Conservation (phyloP, 768 basidiomycete species). For the Rhizopogon rudus region DNA sequence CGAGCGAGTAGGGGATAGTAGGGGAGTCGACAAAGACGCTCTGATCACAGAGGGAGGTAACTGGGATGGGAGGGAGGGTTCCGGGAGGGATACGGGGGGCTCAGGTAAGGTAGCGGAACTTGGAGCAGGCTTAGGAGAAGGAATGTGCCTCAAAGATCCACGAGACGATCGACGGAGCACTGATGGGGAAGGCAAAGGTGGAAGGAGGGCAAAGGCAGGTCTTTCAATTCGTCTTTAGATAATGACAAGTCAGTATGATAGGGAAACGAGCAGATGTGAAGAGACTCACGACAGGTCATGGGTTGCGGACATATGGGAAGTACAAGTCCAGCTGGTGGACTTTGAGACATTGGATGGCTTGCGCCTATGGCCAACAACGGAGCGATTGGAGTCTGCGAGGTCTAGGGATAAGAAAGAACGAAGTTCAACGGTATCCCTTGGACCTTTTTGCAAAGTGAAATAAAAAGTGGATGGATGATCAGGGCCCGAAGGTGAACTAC, state of each 20-base stretch:
- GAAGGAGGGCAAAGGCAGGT: slow-evolving; percentile 12
- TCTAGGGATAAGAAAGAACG: slow-evolving; percentile 69
- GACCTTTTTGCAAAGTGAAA: slow-evolving; percentile 38
- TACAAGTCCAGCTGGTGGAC: slow-evolving; percentile 26
- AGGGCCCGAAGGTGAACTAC: background rate
- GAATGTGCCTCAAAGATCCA: slow-evolving; percentile 43
- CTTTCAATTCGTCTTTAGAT: slow-evolving; percentile 18
- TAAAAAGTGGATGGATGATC: slow-evolving; percentile 39
- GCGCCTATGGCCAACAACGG: slow-evolving; percentile 33
- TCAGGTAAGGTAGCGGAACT: slow-evolving; percentile 43
- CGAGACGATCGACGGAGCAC: slow-evolving; percentile 29
- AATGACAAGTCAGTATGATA: background rate
- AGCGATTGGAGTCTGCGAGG: slow-evolving; percentile 48
- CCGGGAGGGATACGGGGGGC: slow-evolving; percentile 7
- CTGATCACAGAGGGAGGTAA: slow-evolving; percentile 5
- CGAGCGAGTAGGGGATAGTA: slow-evolving; percentile 9
- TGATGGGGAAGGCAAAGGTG: slow-evolving; percentile 4
- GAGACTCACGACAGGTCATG: slow-evolving; percentile 11
- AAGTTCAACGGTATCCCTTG: slow-evolving; percentile 33
- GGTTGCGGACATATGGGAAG: slow-evolving; percentile 6
- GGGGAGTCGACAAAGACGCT: slow-evolving; percentile 17
- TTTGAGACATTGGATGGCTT: slow-evolving; percentile 27
- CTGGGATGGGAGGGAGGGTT: background rate
- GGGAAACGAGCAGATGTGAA: slow-evolving; percentile 4
- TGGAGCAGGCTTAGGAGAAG: slow-evolving; percentile 58